Percentiles rank a stretch among this genome's conserved stretches.
phyloP scores from a whole-genome alignment of 140 eudicot species.

The Erigeron philadelphicus region DNA sequence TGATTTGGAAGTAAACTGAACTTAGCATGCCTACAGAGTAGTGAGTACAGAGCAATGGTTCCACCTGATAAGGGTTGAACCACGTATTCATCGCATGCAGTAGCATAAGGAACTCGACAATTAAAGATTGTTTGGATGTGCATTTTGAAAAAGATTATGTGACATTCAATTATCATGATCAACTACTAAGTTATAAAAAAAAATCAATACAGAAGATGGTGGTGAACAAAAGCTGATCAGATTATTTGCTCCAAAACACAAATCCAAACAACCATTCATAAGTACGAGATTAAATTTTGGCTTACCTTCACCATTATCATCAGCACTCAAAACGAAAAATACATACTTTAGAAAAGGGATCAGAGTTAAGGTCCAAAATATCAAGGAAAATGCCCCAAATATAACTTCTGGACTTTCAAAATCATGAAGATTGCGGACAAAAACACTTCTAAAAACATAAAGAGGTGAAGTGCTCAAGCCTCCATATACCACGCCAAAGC shows the following conservation, averaged over 20 bases:
- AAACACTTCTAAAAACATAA: slow-evolving; percentile 67
- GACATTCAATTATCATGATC: too few relatives aligned
- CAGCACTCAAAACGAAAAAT: slow-evolving; percentile 57
- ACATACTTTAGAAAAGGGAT: slow-evolving; percentile 83
- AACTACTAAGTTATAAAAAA: too few relatives aligned
- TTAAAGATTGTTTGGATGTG: too few relatives aligned
- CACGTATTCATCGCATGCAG: slow-evolving; percentile 15
- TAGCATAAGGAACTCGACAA: neutral
- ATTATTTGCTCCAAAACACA: too few relatives aligned
- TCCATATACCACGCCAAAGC: slow-evolving; percentile 93
- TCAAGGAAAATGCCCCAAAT: slow-evolving; percentile 90
- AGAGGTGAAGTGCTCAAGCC: slow-evolving; percentile 93
- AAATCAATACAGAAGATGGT: too few relatives aligned
- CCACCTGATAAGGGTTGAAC: slow-evolving; percentile 51
- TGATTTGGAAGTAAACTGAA: slow-evolving; percentile 94
- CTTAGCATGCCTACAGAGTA: slow-evolving; percentile 83
- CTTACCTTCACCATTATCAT: slow-evolving; percentile 65
- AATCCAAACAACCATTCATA: too few relatives aligned
- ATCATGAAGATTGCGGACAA: slow-evolving; percentile 49
- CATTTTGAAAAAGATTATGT: too few relatives aligned
- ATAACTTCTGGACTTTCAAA: slow-evolving; percentile 61
- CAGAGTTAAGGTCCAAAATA: slow-evolving; percentile 82
- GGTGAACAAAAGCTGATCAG: too few relatives aligned
- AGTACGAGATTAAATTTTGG: too few relatives aligned
- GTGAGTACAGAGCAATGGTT: slow-evolving; percentile 81